These are phyloP conservation scores for Moesziomyces globuligerus DNA, from an alignment of 1,284 basidiomycete genomes.

Conservation along the genomic window DNA sequence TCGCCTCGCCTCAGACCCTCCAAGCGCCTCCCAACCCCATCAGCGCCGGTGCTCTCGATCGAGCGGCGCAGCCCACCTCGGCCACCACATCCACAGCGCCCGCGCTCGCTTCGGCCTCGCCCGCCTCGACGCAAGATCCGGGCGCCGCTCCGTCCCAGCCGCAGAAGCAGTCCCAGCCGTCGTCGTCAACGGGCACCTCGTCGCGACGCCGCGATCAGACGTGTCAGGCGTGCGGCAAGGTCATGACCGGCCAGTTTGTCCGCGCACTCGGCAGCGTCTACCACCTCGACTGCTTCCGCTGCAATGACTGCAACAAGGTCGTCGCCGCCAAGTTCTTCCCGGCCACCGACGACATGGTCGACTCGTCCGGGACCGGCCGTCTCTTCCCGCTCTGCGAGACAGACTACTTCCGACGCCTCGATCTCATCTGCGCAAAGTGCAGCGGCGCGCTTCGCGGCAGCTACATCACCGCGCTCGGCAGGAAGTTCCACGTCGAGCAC, in stretches of 20 bases:
- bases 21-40: slow-evolving; percentile 30
- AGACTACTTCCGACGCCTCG: slow-evolving; percentile 95
- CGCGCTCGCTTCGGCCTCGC: background rate
- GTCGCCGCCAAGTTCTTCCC: slow-evolving; percentile 99
- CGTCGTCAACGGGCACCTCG: slow-evolving; percentile 8
- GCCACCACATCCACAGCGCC: slow-evolving; percentile 1
- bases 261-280: slow-evolving; percentile 92
- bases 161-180: slow-evolving; percentile 10
- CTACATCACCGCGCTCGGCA: slow-evolving; percentile 99
- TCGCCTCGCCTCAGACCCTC: slow-evolving; percentile 32
- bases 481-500: slow-evolving; percentile 99
- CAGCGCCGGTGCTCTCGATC: slow-evolving; percentile 1
- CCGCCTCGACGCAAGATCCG: background rate
- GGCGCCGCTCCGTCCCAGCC: slow-evolving; percentile 1
- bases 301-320: slow-evolving; percentile 88
- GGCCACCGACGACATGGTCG: slow-evolving; percentile 72
- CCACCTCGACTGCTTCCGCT: slow-evolving; percentile 96
- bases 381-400: slow-evolving; percentile 77
- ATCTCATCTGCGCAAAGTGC: slow-evolving; percentile 96
- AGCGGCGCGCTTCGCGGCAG: slow-evolving; percentile 91
- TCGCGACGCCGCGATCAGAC: slow-evolving; percentile 50
- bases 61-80: slow-evolving; percentile 2
- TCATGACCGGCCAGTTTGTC: slow-evolving; percentile 91
- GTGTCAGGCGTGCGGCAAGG: slow-evolving; percentile 60
- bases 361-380: slow-evolving; percentile 70